Evolutionary conservation across 371 early-diverging fungal genomes (phyloP).

Genomic region (Zychaea mexicana): DNA sequence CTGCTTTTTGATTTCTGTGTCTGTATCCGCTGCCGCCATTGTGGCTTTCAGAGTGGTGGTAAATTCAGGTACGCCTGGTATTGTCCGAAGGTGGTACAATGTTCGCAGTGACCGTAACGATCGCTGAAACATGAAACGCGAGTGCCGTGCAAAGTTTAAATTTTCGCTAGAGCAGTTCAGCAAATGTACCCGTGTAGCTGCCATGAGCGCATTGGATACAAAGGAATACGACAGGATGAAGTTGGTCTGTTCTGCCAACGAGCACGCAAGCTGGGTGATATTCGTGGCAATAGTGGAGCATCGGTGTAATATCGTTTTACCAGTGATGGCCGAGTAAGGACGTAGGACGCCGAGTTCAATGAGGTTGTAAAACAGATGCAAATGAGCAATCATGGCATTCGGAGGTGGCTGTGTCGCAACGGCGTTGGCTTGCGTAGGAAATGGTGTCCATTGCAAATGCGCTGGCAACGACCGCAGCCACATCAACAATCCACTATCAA

Average conservation of each 20-base stretch:
- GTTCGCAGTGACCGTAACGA: constrained; percentile 25
- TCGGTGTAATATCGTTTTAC: constrained; percentile 18
- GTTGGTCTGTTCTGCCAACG: constrained; percentile 20
- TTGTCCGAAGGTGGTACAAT: constrained; percentile 15
- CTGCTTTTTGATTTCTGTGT: neutral
- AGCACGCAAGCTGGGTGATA: constrained; percentile 26
- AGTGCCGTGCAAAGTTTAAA: constrained; percentile 26
- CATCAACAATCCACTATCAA: constrained; percentile 22
- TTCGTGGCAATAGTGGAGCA: constrained; percentile 29
- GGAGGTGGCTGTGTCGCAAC: constrained; percentile 33
- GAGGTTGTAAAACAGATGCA: constrained; percentile 33
- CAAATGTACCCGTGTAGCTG: constrained; percentile 41
- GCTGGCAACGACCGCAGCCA: constrained; percentile 32
- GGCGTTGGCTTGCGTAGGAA: constrained; percentile 15
- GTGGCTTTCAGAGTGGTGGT: constrained; percentile 12
- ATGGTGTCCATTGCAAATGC: constrained; percentile 37
- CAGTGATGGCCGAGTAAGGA: constrained; percentile 17
- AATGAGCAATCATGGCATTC: constrained; percentile 30
- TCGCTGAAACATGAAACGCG: constrained; percentile 42
- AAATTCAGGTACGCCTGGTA: constrained; percentile 28
- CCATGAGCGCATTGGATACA: constrained; percentile 32
- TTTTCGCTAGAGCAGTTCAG: constrained; percentile 34
- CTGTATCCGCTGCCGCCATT: constrained; percentile 4
- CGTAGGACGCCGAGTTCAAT: constrained; percentile 23
- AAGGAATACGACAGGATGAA: constrained; percentile 24